phyloP scores from a whole-genome alignment of 306 rosid species.

The Trifolium subterraneum region DNA sequence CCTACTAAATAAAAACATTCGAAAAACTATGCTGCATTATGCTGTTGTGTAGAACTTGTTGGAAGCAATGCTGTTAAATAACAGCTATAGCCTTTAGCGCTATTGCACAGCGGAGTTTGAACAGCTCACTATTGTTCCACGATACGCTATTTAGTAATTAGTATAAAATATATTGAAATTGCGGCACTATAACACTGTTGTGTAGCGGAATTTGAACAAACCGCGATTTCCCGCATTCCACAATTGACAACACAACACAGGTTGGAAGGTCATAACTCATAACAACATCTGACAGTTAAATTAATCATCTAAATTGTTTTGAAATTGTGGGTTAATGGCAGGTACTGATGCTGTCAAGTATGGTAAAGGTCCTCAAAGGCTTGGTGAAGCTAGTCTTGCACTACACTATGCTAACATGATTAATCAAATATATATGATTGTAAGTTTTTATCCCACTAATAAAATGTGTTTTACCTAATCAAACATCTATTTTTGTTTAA shows the following conservation, averaged over 20 bases:
- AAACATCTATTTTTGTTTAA: conserved; percentile 20
- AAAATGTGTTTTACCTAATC: conserved; percentile 30
- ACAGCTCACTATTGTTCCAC: too few species aligned
- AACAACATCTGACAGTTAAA: conserved; percentile 5
- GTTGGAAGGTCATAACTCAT: conserved; percentile 12
- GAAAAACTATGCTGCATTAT: background rate
- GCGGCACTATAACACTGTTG: too few species aligned
- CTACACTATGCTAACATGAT: conserved; percentile 90
- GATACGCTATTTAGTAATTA: too few species aligned
- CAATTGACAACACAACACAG: too few species aligned
- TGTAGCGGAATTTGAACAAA: too few species aligned
- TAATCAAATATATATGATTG: conserved; percentile 82
- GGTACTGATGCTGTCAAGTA: conserved; percentile 43
- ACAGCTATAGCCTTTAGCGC: too few species aligned
- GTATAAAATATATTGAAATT: too few species aligned
- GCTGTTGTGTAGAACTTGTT: conserved; percentile 16
- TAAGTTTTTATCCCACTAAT: conserved; percentile 49
- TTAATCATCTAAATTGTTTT: conserved; percentile 16
- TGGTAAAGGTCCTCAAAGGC: conserved; percentile 57
- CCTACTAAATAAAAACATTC: conserved; percentile 9
- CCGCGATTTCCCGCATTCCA: too few species aligned
- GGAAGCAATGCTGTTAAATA: too few species aligned
- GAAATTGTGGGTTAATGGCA: conserved; percentile 50
- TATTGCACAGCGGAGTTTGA: too few species aligned
- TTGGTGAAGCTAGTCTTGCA: conserved; percentile 90